phyloP scores from a whole-genome alignment of 1,284 basidiomycete genomes.

The Peniophora sp. region DNA sequence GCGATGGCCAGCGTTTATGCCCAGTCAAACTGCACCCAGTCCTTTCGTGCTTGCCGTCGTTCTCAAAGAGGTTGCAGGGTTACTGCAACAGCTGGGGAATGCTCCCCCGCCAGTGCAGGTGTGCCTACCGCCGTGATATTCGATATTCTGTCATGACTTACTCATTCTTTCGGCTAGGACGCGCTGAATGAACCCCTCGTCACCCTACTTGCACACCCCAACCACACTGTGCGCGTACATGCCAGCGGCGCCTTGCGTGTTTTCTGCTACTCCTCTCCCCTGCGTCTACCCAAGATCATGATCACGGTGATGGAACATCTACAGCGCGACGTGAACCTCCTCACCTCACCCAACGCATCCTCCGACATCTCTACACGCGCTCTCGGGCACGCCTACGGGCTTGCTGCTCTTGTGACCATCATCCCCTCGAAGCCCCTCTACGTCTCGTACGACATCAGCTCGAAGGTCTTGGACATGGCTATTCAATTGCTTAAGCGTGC shows the following conservation, averaged over 20 bases:
- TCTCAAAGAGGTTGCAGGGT: slow-evolving; percentile 77
- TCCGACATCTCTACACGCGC: slow-evolving; percentile 69
- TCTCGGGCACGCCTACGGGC: slow-evolving; percentile 83
- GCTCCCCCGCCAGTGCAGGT: slow-evolving; percentile 84
- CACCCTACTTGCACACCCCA: slow-evolving; percentile 82
- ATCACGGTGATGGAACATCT: slow-evolving; percentile 71
- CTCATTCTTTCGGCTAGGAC: slow-evolving; percentile 42
- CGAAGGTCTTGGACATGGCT: slow-evolving; percentile 88
- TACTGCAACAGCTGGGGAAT: slow-evolving; percentile 88
- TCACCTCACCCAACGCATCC: slow-evolving; percentile 63
- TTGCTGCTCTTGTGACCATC: slow-evolving; percentile 81
- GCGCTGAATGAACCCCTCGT: slow-evolving; percentile 82
- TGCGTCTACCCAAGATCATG: slow-evolving; percentile 75
- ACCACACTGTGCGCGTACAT: slow-evolving; percentile 78
- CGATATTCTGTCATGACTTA: neutral
- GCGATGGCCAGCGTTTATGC: slow-evolving; percentile 90
- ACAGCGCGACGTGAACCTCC: slow-evolving; percentile 72
- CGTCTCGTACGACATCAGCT: slow-evolving; percentile 88
- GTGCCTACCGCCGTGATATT: slow-evolving; percentile 6
- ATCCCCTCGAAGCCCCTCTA: slow-evolving; percentile 88
- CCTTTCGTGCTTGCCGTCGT: slow-evolving; percentile 71
- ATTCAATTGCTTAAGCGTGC: slow-evolving; percentile 86
- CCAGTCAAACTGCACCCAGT: slow-evolving; percentile 69
- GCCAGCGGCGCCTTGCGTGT: slow-evolving; percentile 85
- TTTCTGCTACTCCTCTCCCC: slow-evolving; percentile 86